Percentiles rank a stretch among this genome's conserved stretches.
These are phyloP conservation scores for Candida silvicultrix DNA, from an alignment of 805 yeast species.

Conservation along the genomic window DNA sequence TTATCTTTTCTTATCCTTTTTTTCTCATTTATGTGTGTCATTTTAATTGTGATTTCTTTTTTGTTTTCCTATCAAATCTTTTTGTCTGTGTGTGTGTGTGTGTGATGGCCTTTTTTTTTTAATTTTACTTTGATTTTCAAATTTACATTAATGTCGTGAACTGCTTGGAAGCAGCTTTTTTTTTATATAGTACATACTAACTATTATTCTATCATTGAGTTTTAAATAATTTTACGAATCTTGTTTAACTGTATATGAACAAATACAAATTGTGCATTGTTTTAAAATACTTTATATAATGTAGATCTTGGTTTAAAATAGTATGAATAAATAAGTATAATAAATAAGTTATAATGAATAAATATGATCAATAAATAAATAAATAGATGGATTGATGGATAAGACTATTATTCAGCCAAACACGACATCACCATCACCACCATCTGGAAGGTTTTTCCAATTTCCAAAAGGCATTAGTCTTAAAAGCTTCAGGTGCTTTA, in stretches of 20 bases:
- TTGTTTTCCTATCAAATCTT: too few relatives aligned
- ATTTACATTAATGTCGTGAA: too few relatives aligned
- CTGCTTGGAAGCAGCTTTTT: too few relatives aligned
- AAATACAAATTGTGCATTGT: not conserved
- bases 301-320: too few relatives aligned
- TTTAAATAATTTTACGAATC: too few relatives aligned
- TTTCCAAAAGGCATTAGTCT: conserved; percentile 49
- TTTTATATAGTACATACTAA: too few relatives aligned
- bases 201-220: too few relatives aligned
- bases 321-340: conserved; percentile 4
- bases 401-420: too few relatives aligned
- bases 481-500: conserved; percentile 71
- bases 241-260: not conserved
- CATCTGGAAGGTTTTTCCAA: conserved; percentile 16
- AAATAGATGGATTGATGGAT: too few relatives aligned
- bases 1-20: not conserved
- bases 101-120: not conserved
- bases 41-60: not conserved
- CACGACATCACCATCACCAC: too few relatives aligned
- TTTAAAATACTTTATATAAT: too few relatives aligned
- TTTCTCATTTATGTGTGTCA: not conserved
- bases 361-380: conserved; percentile 4
- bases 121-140: too few relatives aligned
- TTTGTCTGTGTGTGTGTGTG: not conserved
- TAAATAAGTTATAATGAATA: conserved; percentile 1